A percentile compares a stretch with the other conserved stretches of the same genome.
phyloP scores from a whole-genome alignment of 345 rosid species.

The Citrus trifoliata region DNA sequence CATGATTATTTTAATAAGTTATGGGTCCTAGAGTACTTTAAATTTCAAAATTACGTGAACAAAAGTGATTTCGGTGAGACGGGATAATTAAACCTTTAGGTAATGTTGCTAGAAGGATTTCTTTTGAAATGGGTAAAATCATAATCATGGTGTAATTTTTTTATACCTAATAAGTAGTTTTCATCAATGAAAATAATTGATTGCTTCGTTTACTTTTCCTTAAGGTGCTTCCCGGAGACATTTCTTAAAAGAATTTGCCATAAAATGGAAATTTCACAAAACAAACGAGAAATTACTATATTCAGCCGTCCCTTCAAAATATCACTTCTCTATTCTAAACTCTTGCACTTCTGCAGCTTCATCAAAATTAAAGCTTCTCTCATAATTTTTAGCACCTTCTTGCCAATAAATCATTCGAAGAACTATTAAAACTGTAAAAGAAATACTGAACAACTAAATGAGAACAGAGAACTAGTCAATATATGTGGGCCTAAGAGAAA shows the following conservation, averaged over 20 bases:
- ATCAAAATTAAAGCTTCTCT: no score
- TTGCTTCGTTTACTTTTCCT: not conserved
- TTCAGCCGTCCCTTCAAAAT: not conserved
- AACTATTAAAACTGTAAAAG: not conserved
- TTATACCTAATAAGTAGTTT: not conserved
- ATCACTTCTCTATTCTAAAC: not conserved
- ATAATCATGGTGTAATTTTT: not conserved
- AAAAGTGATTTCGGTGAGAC: not conserved
- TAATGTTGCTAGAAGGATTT: not conserved
- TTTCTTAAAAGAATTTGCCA: not conserved
- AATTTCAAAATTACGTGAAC: not conserved
- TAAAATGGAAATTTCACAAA: not conserved
- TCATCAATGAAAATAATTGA: not conserved
- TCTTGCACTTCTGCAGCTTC: not conserved
- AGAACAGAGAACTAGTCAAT: not conserved
- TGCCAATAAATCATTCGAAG: not conserved
- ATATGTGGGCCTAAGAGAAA: not conserved
- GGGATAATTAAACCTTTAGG: not conserved
- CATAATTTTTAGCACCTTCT: not conserved
- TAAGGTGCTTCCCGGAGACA: not conserved
- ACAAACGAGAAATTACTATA: not conserved
- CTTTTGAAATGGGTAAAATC: not conserved
- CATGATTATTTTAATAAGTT: conserved; percentile 9
- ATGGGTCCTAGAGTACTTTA: not conserved
- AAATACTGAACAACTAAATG: not conserved